A percentile compares a stretch with the other conserved stretches of the same genome.
phyloP scores from a whole-genome alignment of 805 yeast species.

The Ogataea degrootiae region DNA sequence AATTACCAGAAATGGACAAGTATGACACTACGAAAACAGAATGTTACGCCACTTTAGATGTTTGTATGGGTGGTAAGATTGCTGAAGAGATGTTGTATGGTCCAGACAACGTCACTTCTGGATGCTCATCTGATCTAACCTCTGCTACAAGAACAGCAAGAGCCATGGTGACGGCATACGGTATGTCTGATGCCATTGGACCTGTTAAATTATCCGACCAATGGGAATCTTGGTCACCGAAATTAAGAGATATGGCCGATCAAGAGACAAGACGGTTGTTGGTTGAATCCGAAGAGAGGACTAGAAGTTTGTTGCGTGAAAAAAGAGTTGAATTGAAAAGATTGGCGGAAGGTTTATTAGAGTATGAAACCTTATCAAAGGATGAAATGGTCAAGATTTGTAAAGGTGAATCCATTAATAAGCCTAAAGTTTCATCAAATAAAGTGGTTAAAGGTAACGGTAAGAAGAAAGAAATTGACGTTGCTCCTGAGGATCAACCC shows the following conservation, averaged over 20 bases:
- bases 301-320: conserved; percentile 60
- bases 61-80: conserved; percentile 98
- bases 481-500: conserved; percentile 31
- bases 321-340: conserved; percentile 70
- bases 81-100: conserved; percentile 96
- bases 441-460: conserved; percentile 55
- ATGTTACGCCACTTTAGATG: conserved; percentile 88
- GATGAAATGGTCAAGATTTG: conserved; percentile 87
- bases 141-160: conserved; percentile 90
- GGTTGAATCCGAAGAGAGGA: conserved; percentile 72
- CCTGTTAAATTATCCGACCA: conserved; percentile 86
- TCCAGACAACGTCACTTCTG: conserved; percentile 86
- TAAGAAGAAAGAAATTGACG: conserved; percentile 29
- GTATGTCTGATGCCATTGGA: conserved; percentile 92
- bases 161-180: conserved; percentile 95
- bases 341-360: conserved; percentile 87
- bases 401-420: conserved; percentile 68
- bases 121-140: conserved; percentile 88
- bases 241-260: conserved; percentile 85
- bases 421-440: conserved; percentile 66
- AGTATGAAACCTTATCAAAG: conserved; percentile 89
- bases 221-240: conserved; percentile 94
- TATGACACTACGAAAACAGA: conserved; percentile 87
- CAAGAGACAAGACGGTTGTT: conserved; percentile 79
- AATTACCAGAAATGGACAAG: conserved; percentile 97